Evolutionary conservation across 768 basidiomycete species (phyloP), one percentile per base, ranked within the genome.

Genomic region (Trichaptum fuscoviolaceum): DNA sequence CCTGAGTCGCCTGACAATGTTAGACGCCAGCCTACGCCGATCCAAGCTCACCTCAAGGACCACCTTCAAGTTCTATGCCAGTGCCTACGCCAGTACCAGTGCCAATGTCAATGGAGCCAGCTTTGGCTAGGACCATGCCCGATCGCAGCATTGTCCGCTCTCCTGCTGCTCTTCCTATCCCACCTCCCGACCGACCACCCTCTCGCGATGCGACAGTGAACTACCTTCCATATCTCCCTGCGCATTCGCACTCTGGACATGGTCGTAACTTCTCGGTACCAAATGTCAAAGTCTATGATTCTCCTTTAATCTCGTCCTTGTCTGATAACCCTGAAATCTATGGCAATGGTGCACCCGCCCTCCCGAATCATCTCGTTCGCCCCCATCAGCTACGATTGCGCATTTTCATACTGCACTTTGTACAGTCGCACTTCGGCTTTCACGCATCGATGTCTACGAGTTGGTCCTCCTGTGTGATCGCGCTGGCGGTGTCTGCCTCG

Each of bases 131-230:
- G 42, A 25, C 17, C 3, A 18, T 61, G 3, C 59, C 59, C 2
- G 59, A 61, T 23, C 59, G 24, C 59, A 61, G 6, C 15, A 61
- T 61, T 23, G 59, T 61, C 8, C 59, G 59, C 59, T 61, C 59
- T 61, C 59, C 59, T 23, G 59, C 59, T 34, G 59, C 30, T 12
- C 25, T 61, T 23, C 59, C 24, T 61, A 25, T 25, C 15, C 59
- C 59, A 61, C 59, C 59, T 7, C 24, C 30, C 17, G 25, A 61
- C 30, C 42, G 42, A 12, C 42, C 42, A 23, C 59, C 59, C 8
- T 25, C 59, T 15, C 30, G 30, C 30, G 25, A 5, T 9, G 24
- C 59, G 59, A 61, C 59, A 61, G 12, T 25, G 24, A 61, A 34
- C 23, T 25, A 61, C 25, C 24, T 18, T 12, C 30, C 59, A 34